Evolutionary conservation across 2,329 filamentous ascomycete genomes (phyloP).

Genomic region (Cyphellophora attinorum): DNA sequence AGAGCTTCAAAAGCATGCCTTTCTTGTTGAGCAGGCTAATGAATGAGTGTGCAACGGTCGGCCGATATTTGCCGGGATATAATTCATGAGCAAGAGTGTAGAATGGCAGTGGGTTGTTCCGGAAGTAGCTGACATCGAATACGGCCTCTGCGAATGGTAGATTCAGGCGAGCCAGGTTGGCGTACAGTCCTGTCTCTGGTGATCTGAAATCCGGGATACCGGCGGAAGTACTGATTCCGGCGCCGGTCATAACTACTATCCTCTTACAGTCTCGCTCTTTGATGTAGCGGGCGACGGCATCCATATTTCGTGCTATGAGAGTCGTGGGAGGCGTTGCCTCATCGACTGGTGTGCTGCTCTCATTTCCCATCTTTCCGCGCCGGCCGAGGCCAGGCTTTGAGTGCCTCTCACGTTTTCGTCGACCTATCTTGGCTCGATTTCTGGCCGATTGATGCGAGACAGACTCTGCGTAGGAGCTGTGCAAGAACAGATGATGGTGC

Average conservation of each 20-base stretch:
- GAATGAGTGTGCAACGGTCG: conserved; percentile 85
- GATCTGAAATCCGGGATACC: conserved; percentile 89
- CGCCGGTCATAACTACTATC: conserved; percentile 80
- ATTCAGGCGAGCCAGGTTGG: conserved; percentile 77
- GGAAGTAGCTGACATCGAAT: conserved; percentile 88
- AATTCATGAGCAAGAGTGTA: conserved; percentile 87
- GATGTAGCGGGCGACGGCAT: conserved; percentile 73
- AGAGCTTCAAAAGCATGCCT: conserved; percentile 69
- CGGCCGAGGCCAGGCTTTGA: conserved; percentile 24
- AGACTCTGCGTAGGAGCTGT: too few relatives aligned
- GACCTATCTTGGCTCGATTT: conserved; percentile 34
- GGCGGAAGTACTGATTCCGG: conserved; percentile 58
- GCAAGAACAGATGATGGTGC: too few relatives aligned
- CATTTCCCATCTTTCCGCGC: conserved; percentile 68
- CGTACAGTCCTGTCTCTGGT: conserved; percentile 85
- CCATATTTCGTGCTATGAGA: conserved; percentile 58
- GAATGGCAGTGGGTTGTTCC: conserved; percentile 74
- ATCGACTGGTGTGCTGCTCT: conserved; percentile 59
- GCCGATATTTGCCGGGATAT: conserved; percentile 79
- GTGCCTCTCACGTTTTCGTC: conserved; percentile 35
- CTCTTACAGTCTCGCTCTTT: conserved; percentile 54
- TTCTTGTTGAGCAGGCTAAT: conserved; percentile 73
- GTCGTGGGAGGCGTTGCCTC: conserved; percentile 55
- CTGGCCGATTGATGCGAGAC: too few relatives aligned
- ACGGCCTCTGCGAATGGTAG: conserved; percentile 86